A percentile compares a stretch with the other conserved stretches of the same genome.
Conservation (phyloP, 495 filamentous ascomycete genomes). For the Penicillium mononematosum region DNA sequence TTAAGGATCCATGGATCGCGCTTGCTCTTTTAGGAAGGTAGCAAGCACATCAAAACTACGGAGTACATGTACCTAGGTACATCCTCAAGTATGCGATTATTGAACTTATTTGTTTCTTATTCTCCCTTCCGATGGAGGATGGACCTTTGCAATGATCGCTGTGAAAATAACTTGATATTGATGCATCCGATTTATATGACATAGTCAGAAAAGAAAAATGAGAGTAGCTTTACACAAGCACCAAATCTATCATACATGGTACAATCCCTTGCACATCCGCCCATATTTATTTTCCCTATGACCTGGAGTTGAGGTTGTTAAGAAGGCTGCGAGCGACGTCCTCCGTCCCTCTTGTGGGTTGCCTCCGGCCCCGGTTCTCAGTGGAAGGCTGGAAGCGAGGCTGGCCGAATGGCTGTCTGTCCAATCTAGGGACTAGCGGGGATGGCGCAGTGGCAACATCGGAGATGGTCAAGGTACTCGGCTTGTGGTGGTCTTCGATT, state of each 20-base stretch:
- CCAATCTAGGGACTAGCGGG: conserved; percentile 36
- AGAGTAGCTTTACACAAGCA: conserved; percentile 36
- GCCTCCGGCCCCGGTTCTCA: background rate
- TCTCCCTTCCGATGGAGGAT: background rate
- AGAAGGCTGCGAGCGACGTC: conserved; percentile 39
- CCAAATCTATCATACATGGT: conserved; percentile 39
- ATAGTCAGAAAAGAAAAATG: conserved; percentile 25
- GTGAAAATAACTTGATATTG: conserved; percentile 19
- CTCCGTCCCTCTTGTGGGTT: conserved; percentile 26
- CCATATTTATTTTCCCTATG: conserved; percentile 6
- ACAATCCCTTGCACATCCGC: conserved; percentile 28
- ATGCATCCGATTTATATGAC: conserved; percentile 35
- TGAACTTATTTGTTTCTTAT: background rate
- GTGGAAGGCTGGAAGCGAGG: conserved; percentile 15
- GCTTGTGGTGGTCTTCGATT: conserved; percentile 38
- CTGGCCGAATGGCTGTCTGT: conserved; percentile 21
- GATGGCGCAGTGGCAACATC: conserved; percentile 28
- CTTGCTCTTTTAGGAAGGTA: conserved; percentile 3
- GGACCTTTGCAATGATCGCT: background rate
- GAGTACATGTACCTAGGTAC: background rate
- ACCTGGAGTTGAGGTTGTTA: conserved; percentile 23
- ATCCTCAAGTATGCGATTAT: background rate
- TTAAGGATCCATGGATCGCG: too few species aligned
- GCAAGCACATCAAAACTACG: background rate
- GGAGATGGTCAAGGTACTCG: conserved; percentile 24